Evolutionary conservation across 2,329 filamentous ascomycete genomes (phyloP), one percentile per base, ranked within the genome.

Genomic region (Coniochaeta prunicola): DNA sequence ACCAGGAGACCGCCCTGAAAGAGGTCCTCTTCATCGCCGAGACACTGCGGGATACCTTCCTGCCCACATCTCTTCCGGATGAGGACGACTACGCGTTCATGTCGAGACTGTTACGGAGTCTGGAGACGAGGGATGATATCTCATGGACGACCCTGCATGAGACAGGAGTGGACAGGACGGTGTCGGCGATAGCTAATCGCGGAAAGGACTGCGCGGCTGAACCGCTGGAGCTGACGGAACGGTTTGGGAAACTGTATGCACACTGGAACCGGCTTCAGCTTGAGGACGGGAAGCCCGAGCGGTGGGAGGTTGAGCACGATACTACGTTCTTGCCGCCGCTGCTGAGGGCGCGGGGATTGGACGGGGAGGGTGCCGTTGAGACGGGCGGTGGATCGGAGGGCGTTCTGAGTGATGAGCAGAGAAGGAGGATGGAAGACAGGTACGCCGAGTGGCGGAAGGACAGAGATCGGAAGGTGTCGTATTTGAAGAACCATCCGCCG

Each of bases 31-130:
- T 40, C 36, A 31, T 36, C n/a, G 17, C 7, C 17, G 38, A 57
- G 30, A 45, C 36, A 24, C 36, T 57, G 56, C 56, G 26, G 38
- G 56, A 57, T 12, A 17, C n/a, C 26, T 57, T 57, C 38, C 38
- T 57, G 1, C 56, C 56, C 26, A 57, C 56, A 1, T 33, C 26
- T 13, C 6, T 57, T 15, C 38, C 56, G 10, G 56, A 48, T 3
- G 56, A 57, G 17, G 56, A 57, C 17, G 56, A 50, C 56, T 57
- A 48, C 24, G 36, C n/a, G n/a, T 33, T 50, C 24, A 7, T 45
- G 17, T 57, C 56, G 15, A 57, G 31, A 4, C 30, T 45, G 6
- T 4, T 57, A 40, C 15, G 56, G 17, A 57, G n/a, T 26, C 24
- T 57, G 26, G 38, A 57, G 38, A 57, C 56, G 19, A 30, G 56